These are phyloP conservation scores for Cladosporium sp. DNA, from an alignment of 2,329 filamentous ascomycete species.

Conservation along the genomic window DNA sequence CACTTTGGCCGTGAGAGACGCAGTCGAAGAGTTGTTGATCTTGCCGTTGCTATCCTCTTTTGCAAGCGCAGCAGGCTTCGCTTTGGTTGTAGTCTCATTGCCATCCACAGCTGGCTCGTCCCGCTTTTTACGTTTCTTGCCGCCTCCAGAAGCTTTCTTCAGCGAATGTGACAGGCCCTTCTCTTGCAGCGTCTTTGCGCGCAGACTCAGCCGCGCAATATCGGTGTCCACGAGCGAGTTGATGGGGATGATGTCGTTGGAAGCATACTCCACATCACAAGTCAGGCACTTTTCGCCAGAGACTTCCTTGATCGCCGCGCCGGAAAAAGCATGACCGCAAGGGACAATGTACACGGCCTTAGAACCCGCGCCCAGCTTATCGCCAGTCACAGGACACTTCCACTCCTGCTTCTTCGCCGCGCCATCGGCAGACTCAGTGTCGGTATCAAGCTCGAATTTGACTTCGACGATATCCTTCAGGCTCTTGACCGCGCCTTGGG, in stretches of 20 bases:
- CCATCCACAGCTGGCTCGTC: conserved; percentile 44
- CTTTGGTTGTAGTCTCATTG: conserved; percentile 14
- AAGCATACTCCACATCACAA: conserved; percentile 73
- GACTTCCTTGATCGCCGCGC: conserved; percentile 70
- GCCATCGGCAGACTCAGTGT: conserved; percentile 4
- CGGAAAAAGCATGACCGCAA: conserved; percentile 92
- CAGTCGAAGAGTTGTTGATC: conserved; percentile 87
- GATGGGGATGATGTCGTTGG: conserved; percentile 79
- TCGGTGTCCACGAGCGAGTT: conserved; percentile 72
- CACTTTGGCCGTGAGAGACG: conserved; percentile 81
- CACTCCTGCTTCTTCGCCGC: conserved; percentile 57
- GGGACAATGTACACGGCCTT: conserved; percentile 89
- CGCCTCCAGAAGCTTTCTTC: conserved; percentile 69
- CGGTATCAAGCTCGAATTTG: conserved; percentile 63
- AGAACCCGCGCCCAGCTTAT: conserved; percentile 75
- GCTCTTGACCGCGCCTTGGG: conserved; percentile 68
- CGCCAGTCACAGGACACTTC: conserved; percentile 85
- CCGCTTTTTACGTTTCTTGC: conserved; percentile 71
- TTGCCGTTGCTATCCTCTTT: conserved; percentile 21
- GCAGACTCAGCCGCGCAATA: conserved; percentile 63
- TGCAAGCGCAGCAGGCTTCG: conserved; percentile 21
- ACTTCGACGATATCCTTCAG: conserved; percentile 86
- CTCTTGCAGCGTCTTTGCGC: conserved; percentile 68
- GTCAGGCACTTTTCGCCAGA: conserved; percentile 59
- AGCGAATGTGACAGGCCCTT: conserved; percentile 79